Percentiles rank a stretch among this genome's conserved stretches.
Conservation (phyloP, 352 stramenopile species). For the Globisporangium irregulare region DNA sequence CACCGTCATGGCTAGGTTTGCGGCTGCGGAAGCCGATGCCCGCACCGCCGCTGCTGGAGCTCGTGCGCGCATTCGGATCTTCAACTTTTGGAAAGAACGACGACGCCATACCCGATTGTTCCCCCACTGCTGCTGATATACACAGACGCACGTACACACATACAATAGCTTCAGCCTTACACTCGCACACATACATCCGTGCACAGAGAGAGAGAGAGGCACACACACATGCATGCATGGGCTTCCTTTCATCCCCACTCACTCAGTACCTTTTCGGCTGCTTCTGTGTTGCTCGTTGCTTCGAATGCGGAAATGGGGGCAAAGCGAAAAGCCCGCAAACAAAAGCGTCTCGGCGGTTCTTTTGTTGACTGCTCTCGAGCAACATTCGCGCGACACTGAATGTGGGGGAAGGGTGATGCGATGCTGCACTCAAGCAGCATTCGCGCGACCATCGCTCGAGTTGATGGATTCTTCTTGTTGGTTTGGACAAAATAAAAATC, state of each 20-base stretch:
- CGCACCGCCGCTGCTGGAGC: background rate
- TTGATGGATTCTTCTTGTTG: background rate
- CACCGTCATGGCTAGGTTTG: slow-evolving; percentile 16
- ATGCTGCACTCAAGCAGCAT: background rate
- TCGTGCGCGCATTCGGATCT: slow-evolving; percentile 12
- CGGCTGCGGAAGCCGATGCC: slow-evolving; percentile 15
- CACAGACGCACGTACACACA: background rate
- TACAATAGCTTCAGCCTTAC: background rate
- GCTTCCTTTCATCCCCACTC: background rate
- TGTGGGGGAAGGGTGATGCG: background rate
- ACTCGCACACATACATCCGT: background rate
- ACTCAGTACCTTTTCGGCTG: background rate
- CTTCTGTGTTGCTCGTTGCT: background rate
- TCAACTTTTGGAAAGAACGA: slow-evolving; percentile 19
- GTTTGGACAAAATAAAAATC: background rate
- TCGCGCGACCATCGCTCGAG: background rate
- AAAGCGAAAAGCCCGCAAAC: background rate
- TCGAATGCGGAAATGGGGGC: slow-evolving; percentile 3
- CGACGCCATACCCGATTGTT: slow-evolving; percentile 12
- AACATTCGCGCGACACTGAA: background rate
- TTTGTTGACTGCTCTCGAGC: background rate
- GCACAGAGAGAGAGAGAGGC: background rate
- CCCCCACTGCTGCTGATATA: background rate
- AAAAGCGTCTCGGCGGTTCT: background rate
- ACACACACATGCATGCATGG: background rate